phyloP scores from a whole-genome alignment of 257 asterid species.

The Plantago elongata region DNA sequence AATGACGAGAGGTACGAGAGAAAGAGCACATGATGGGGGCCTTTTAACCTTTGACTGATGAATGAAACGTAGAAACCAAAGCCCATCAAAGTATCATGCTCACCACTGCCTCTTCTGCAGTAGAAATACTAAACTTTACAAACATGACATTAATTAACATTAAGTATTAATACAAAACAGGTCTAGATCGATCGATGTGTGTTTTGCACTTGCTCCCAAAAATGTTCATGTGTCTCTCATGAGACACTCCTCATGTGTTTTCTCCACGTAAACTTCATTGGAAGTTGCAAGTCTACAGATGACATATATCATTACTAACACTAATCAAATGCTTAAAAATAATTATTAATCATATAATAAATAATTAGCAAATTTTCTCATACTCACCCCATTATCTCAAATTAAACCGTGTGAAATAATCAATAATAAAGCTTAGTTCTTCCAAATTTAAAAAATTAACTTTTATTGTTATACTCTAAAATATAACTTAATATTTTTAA shows the following conservation, averaged over 20 bases:
- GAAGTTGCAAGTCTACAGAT: constrained; percentile 21
- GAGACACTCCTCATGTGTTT: constrained; percentile 27
- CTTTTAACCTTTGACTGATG: constrained; percentile 47
- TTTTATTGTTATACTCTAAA: no score
- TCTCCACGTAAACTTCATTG: constrained; percentile 17
- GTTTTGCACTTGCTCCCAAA: constrained; percentile 43
- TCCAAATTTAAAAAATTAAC: no score
- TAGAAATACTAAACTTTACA: constrained; percentile 5
- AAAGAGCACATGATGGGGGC: constrained; percentile 47
- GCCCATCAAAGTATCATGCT: constrained; percentile 44
- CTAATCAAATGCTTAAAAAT: no score
- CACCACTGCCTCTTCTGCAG: constrained; percentile 19
- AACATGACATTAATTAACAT: constrained; percentile 4
- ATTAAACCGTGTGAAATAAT: no score
- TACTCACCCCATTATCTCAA: no score
- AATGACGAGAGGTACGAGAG: constrained; percentile 56
- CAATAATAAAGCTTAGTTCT: no score
- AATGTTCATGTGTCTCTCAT: constrained; percentile 37
- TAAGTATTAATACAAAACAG: constrained; percentile 5
- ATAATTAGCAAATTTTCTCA: no score
- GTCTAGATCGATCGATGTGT: constrained; percentile 26
- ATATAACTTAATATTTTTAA: no score
- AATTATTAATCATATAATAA: no score
- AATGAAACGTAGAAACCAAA: constrained; percentile 43
- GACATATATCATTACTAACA: background rate